Evolutionary conservation across 306 rosid genomes (phyloP).

Genomic region (Ormosia semicastrata): DNA sequence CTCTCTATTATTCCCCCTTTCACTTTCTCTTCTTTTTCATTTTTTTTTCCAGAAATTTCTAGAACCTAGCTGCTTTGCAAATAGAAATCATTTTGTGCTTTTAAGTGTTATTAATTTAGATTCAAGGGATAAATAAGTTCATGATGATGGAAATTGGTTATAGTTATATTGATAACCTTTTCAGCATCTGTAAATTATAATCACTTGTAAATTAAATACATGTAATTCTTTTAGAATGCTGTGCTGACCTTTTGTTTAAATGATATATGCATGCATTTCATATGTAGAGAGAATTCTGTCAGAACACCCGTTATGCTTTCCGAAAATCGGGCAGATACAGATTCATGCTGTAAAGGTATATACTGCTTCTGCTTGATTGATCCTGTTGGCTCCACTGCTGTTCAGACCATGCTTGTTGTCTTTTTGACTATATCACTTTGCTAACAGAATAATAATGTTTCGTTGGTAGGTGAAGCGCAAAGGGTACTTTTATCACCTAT

Average conservation of each 20-base stretch:
- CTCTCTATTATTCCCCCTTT: neutral
- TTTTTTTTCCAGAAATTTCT: no score
- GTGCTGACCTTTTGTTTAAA: neutral
- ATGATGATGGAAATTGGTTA: no score
- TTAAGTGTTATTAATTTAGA: no score
- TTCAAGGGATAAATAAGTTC: neutral
- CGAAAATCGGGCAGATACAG: constrained; percentile 39
- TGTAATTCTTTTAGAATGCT: neutral
- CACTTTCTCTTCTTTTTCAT: neutral
- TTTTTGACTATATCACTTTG: constrained; percentile 5
- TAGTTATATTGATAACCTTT: neutral
- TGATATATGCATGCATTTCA: neutral
- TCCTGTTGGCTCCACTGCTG: neutral
- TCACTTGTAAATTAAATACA: no score
- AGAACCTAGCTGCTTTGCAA: no score
- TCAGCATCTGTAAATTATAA: neutral
- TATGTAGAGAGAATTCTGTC: constrained; percentile 26
- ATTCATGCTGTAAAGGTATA: constrained; percentile 44
- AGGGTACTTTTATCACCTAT: constrained; percentile 28
- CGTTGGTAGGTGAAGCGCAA: constrained; percentile 35
- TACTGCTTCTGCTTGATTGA: neutral
- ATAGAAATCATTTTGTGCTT: no score
- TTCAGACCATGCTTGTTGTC: neutral
- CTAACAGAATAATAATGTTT: neutral
- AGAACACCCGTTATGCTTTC: constrained; percentile 39